A percentile compares a stretch with the other conserved stretches of the same genome.
These are phyloP conservation scores for Globisporangium canariense DNA, from an alignment of 352 stramenopile species.

Conservation along the genomic window DNA sequence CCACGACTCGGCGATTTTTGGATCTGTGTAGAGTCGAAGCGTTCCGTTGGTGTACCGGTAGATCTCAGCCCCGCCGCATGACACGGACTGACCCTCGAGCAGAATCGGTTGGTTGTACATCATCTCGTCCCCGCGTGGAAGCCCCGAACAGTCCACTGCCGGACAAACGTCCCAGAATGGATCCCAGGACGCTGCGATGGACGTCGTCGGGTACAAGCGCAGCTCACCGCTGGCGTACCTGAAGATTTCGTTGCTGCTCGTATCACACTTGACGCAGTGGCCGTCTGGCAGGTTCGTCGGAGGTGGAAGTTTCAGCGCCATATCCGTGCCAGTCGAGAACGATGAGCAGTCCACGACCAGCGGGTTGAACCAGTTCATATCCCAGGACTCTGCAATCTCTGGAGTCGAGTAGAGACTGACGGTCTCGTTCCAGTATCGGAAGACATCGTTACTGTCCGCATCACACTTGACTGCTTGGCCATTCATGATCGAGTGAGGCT, in stretches of 20 bases:
- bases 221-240: constrained; percentile 18
- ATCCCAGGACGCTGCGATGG: constrained; percentile 31
- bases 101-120: constrained; percentile 12
- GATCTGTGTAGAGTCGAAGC: constrained; percentile 19
- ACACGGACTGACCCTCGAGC: constrained; percentile 8
- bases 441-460: constrained; percentile 1
- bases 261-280: constrained; percentile 26
- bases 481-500: constrained; percentile 11
- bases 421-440: constrained; percentile 11
- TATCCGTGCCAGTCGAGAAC: constrained; percentile 17
- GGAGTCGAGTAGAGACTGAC: constrained; percentile 16
- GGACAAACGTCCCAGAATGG: constrained; percentile 9
- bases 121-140: constrained; percentile 25
- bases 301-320: constrained; percentile 20
- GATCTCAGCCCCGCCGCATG: background rate
- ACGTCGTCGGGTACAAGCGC: constrained; percentile 23
- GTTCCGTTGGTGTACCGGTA: constrained; percentile 16
- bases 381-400: constrained; percentile 23
- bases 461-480: constrained; percentile 20
- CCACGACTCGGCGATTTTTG: constrained; percentile 22
- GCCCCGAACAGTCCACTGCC: constrained; percentile 22
- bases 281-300: constrained; percentile 19
- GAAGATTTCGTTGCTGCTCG: constrained; percentile 13
- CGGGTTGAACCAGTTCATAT: constrained; percentile 11
- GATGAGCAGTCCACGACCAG: constrained; percentile 21